Conservation (phyloP, 225 moss, liverwort and hornwort genomes). For the Neckera pumila region DNA sequence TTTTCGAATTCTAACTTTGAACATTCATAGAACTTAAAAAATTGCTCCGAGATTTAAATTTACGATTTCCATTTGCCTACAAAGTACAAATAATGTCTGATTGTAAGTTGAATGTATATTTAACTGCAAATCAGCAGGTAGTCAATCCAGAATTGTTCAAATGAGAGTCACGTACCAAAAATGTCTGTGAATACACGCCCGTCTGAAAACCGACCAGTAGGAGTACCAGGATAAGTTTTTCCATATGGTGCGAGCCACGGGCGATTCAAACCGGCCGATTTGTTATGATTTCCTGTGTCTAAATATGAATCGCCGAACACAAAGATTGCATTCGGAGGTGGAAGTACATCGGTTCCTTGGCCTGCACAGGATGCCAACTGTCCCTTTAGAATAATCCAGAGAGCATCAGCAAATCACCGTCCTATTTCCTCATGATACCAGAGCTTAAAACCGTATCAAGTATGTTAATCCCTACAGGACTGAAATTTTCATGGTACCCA, state of each 20-base stretch:
- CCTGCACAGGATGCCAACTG: slow-evolving; percentile 6
- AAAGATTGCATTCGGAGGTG: slow-evolving; percentile 37
- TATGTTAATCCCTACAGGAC: background rate
- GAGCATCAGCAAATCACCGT: background rate
- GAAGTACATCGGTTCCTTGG: background rate
- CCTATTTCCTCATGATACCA: background rate
- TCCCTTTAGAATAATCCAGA: background rate
- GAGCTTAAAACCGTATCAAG: background rate
- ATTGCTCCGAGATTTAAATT: background rate
- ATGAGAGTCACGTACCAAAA: slow-evolving; percentile 26
- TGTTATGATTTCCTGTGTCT: slow-evolving; percentile 52
- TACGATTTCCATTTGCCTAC: background rate
- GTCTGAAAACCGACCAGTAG: slow-evolving; percentile 39
- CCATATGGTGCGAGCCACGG: slow-evolving; percentile 43
- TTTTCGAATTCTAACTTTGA: background rate
- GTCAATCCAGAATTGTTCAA: background rate
- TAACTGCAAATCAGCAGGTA: background rate
- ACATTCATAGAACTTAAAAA: background rate
- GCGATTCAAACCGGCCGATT: slow-evolving; percentile 18
- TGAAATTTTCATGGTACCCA: background rate
- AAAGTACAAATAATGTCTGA: background rate
- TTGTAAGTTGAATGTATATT: background rate
- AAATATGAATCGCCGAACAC: slow-evolving; percentile 47
- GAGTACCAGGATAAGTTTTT: slow-evolving; percentile 20
- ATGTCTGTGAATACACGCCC: slow-evolving; percentile 36